These are phyloP conservation scores for Amorphotheca resinae DNA, from an alignment of 495 filamentous ascomycete genomes.

Conservation along the genomic window DNA sequence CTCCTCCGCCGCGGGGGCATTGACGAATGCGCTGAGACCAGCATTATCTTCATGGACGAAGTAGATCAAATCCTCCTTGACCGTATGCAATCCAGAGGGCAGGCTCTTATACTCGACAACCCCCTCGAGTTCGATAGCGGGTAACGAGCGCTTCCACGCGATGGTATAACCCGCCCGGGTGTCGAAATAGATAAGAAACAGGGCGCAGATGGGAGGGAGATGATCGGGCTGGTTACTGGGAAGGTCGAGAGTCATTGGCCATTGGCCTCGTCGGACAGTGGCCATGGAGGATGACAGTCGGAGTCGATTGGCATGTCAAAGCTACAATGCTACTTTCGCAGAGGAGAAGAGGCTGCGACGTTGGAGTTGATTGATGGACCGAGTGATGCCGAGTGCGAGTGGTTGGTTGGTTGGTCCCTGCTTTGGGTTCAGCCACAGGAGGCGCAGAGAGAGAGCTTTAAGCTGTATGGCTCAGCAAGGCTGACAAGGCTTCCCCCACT, in stretches of 20 bases:
- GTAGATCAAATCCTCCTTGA: slow-evolving; percentile 80
- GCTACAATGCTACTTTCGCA: neutral
- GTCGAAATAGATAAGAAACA: slow-evolving; percentile 80
- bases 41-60: slow-evolving; percentile 76
- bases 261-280: slow-evolving; percentile 37
- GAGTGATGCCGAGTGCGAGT: too few species aligned
- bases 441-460: too few species aligned
- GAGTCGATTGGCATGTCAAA: slow-evolving; percentile 10
- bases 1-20: slow-evolving; percentile 60
- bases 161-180: slow-evolving; percentile 78
- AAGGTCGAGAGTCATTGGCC: slow-evolving; percentile 32
- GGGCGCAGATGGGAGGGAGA: slow-evolving; percentile 62
- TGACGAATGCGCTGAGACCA: slow-evolving; percentile 86
- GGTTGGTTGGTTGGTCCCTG: too few species aligned
- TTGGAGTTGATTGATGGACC: too few species aligned
- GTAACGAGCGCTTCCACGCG: slow-evolving; percentile 64
- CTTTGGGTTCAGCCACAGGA: too few species aligned
- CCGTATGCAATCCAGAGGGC: slow-evolving; percentile 84
- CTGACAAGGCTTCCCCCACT: too few species aligned
- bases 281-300: slow-evolving; percentile 27
- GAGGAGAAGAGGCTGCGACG: neutral
- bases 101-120: slow-evolving; percentile 91
- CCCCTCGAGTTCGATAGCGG: slow-evolving; percentile 70
- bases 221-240: slow-evolving; percentile 28
- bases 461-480: too few species aligned